Conservation (phyloP, 805 yeast genomes). For the Candida oleophila region DNA sequence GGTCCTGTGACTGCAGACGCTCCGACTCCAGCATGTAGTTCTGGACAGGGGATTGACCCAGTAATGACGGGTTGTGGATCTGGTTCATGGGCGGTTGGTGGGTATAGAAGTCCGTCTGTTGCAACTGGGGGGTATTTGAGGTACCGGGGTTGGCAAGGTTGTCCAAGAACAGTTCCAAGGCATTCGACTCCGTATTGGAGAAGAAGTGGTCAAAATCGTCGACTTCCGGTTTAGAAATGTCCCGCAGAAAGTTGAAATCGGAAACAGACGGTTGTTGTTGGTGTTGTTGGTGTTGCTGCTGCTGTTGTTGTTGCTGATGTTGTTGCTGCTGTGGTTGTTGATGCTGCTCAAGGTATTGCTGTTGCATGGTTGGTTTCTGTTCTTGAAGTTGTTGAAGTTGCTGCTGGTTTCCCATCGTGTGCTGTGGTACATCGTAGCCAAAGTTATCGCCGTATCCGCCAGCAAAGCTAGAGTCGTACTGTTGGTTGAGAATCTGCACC, state of each 20-base stretch:
- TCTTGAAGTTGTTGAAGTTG: background rate
- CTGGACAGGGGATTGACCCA: constrained; percentile 3
- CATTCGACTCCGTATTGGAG: constrained; percentile 35
- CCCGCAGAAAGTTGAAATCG: background rate
- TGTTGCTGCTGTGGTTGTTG: background rate
- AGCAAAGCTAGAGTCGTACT: constrained; percentile 10
- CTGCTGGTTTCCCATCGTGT: background rate
- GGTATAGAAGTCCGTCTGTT: constrained; percentile 30
- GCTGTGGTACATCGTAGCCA: background rate
- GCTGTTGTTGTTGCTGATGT: background rate
- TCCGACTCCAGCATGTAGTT: background rate
- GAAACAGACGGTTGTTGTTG: background rate
- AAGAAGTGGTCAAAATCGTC: constrained; percentile 37
- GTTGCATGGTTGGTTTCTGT: constrained; percentile 4
- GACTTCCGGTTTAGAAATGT: background rate
- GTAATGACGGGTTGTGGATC: constrained; percentile 6
- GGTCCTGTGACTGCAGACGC: constrained; percentile 5
- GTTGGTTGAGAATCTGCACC: constrained; percentile 32
- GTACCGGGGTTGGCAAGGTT: constrained; percentile 28
- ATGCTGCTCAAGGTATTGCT: background rate
- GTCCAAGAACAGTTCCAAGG: constrained; percentile 41
- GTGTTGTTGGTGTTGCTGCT: background rate
- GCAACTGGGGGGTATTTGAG: constrained; percentile 8
- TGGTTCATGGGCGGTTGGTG: constrained; percentile 1
- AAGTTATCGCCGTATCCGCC: background rate